Base-by-base conservation (phyloP, 345 rosid genomes). In the Erodium maritimum region DNA sequence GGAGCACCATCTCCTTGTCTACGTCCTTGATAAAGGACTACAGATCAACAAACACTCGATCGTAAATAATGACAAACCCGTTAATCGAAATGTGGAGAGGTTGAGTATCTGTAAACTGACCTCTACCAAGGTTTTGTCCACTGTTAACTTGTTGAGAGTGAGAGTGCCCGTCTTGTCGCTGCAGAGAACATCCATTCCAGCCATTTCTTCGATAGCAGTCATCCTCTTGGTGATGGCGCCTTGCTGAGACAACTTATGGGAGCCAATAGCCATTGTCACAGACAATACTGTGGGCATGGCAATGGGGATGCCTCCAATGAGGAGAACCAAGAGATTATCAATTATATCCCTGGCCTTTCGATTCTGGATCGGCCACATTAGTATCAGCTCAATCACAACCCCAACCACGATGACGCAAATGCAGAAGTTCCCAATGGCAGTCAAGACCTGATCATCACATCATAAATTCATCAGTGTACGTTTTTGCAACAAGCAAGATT, bases 221-320 rank as follows among this genome's bases (percentile, higher is more conserved):
- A 73, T 73, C 65, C 78, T 62, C 62, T 77, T 70, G 17, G 81
- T 77, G 57, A 70, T 73, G 29, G 75, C 75, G 34, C 77, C 75
- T 68, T 73, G 74, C 53, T 71, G 76, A 45, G 81, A 71, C 50
- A 71, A 58, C 54, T 71, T 73, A 54, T 68, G 78, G 5, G 81
- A 68, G 52, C 81, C 76, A 50, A 77, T 73, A 14, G 76, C 77
- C 79, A 74, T 71, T 5, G 80, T 76, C 16, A 76, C 80, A 48
- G 84, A 83, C 25, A 83, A 78, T 65, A 80, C 84, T 46, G 89
- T 80, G 45, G 86, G 89, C 86, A 80, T 83, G 21, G 86, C 86
- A 57, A 83, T 83, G n/a, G 86, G 86, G 51, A 83, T 80, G 3
- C 89, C 89, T 56, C 89, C 89, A 55, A 83, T 80, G 62, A 80